Evolutionary conservation across 257 asterid genomes (phyloP), one percentile per base, ranked within the genome.

Genomic region (Solanum ossicruentum): DNA sequence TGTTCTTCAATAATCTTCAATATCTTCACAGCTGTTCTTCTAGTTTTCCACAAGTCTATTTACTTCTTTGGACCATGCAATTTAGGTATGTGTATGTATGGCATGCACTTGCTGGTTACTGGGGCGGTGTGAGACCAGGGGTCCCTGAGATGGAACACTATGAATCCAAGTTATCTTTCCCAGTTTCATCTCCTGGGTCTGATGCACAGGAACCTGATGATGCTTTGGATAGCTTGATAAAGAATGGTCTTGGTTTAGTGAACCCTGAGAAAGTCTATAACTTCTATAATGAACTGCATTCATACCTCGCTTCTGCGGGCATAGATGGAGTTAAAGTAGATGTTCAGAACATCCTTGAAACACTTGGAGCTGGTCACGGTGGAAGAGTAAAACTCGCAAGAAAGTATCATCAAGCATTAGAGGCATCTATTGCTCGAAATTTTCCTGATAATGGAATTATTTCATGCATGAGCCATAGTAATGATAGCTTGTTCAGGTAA

Each of bases 401-500:
- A 75, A 94, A 91, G 83, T 96, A 92, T 79, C 98, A 94, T 86
- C 98, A 92, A 83, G 97, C 99, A 8, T 82, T 95, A 85, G 99
- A 96, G 86, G 97, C 96, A 0, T 96, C 99, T 17, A 91, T 96
- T 67, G 83, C 93, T 10, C 86, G 91, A 72, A 94, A 96, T 12
- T 96, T 96, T 56, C 94, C 91, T 17, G 98, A 96, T 86, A 96
- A 94, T 83, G 98, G 99, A 7, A 93, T 96, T 20, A 96, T 96
- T 84, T 93, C 94, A 17, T 96, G 99, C 91, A 96, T 96, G 98
- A 96, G 98, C 86, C 99, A 94, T 91, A 93, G 91, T 88, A 93
- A 97, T 5, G 98, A 94, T 86, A 94, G 96, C 65, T 91, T 96
- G 41, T 94, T 94, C 92, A 95, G 98, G 99, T 95, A 84, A 39